phyloP scores from a whole-genome alignment of 306 rosid species.

The Vicia villosa region DNA sequence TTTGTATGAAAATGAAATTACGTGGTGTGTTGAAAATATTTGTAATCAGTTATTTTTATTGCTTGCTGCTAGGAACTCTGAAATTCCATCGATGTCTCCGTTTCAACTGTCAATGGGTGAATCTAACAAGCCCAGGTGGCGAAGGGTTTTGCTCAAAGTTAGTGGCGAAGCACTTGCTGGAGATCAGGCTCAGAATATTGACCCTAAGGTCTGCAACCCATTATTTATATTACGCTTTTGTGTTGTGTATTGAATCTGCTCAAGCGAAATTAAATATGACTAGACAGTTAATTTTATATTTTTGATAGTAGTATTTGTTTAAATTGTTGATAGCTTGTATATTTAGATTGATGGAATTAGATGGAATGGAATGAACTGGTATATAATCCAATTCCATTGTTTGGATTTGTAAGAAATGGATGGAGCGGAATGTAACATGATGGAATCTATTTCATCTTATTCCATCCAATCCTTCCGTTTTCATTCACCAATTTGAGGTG shows the following conservation, averaged over 20 bases:
- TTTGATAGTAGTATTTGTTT: neutral
- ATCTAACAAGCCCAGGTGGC: constrained; percentile 66
- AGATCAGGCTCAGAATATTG: constrained; percentile 79
- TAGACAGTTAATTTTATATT: neutral
- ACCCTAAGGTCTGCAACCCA: constrained; percentile 71
- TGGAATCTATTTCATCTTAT: too few relatives aligned
- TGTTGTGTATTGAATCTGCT: neutral
- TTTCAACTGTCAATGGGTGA: constrained; percentile 65
- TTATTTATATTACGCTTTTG: neutral
- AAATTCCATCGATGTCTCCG: too few relatives aligned
- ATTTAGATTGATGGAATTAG: too few relatives aligned
- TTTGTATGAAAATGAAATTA: neutral
- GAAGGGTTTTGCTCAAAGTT: constrained; percentile 95
- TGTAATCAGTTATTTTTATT: neutral
- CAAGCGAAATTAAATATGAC: neutral
- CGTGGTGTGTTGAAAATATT: neutral
- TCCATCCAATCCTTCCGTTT: too few relatives aligned
- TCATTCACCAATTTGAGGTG: too few relatives aligned
- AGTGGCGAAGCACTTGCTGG: constrained; percentile 98
- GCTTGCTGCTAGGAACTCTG: constrained; percentile 47
- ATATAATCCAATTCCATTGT: too few relatives aligned
- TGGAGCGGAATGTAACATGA: too few relatives aligned
- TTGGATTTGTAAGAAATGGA: too few relatives aligned
- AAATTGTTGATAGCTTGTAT: neutral
- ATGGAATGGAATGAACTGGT: too few relatives aligned